These are phyloP conservation scores for Cyberlindnera subsufficiens DNA, from an alignment of 805 yeast species.

Conservation along the genomic window DNA sequence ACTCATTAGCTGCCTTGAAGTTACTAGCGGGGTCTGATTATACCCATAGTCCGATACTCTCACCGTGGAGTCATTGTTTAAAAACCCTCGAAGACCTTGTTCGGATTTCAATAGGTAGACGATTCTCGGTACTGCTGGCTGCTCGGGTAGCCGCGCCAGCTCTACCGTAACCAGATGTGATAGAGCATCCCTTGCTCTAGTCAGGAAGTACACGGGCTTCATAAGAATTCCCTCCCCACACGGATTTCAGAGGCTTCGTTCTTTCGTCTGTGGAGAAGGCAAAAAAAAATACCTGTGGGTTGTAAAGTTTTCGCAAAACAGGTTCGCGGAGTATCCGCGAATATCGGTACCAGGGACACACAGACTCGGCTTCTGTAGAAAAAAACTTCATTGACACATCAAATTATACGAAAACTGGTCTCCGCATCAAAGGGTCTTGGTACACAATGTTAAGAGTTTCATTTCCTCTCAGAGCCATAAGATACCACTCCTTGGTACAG, in stretches of 20 bases:
- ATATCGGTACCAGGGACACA: too few relatives aligned
- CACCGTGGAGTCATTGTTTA: slow-evolving; percentile 33
- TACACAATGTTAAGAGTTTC: background rate
- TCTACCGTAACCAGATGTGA: slow-evolving; percentile 32
- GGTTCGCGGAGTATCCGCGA: too few relatives aligned
- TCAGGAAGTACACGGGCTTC: slow-evolving; percentile 33
- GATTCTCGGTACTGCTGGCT: slow-evolving; percentile 32
- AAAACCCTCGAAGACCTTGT: slow-evolving; percentile 35
- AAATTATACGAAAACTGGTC: too few relatives aligned
- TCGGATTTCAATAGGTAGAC: slow-evolving; percentile 38
- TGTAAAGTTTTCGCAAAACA: too few relatives aligned
- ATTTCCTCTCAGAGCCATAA: slow-evolving; percentile 1
- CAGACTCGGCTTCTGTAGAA: too few relatives aligned
- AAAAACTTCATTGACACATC: too few relatives aligned
- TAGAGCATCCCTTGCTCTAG: slow-evolving; percentile 34
- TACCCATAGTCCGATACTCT: slow-evolving; percentile 15
- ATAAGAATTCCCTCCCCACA: background rate
- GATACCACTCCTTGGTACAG: slow-evolving; percentile 6
- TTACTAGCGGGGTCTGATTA: slow-evolving; percentile 1
- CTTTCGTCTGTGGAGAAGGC: too few relatives aligned
- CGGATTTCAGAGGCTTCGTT: background rate
- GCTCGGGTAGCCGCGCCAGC: slow-evolving; percentile 34
- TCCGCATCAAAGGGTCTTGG: too few relatives aligned
- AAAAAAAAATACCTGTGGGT: too few relatives aligned
- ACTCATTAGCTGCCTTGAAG: slow-evolving; percentile 16